phyloP scores from a whole-genome alignment of 2,329 filamentous ascomycete genomes.

The Zarea fungicola region DNA sequence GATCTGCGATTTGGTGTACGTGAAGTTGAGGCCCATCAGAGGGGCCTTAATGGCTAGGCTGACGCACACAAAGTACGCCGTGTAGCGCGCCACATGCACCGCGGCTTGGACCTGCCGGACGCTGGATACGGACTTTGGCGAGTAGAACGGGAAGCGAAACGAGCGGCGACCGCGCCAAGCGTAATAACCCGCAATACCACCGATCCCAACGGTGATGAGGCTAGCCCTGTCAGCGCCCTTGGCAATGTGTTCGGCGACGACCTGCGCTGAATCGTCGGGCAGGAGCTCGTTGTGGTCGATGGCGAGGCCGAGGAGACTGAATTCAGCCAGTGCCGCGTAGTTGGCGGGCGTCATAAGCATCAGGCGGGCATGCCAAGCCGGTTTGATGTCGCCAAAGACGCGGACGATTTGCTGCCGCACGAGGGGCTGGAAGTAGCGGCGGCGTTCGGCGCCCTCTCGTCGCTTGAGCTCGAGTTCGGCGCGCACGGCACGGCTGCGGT shows the following conservation, averaged over 20 bases:
- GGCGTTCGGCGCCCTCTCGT: constrained; percentile 23
- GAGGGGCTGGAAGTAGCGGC: constrained; percentile 25
- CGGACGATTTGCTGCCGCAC: constrained; percentile 28
- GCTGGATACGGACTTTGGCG: constrained; percentile 29
- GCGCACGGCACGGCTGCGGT: constrained; percentile 20
- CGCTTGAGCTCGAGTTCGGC: constrained; percentile 30
- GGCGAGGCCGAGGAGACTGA: constrained; percentile 24
- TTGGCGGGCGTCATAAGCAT: constrained; percentile 24
- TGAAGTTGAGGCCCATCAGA: constrained; percentile 25
- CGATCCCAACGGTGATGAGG: constrained; percentile 24
- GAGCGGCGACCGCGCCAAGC: constrained; percentile 25
- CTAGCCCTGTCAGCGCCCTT: constrained; percentile 27
- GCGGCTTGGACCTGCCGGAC: constrained; percentile 23
- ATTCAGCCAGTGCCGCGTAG: constrained; percentile 26
- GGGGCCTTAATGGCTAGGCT: constrained; percentile 24
- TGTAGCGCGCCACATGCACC: constrained; percentile 33
- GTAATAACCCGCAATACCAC: constrained; percentile 20
- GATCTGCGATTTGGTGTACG: constrained; percentile 20
- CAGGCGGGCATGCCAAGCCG: constrained; percentile 27
- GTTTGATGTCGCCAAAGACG: constrained; percentile 23
- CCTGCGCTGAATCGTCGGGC: constrained; percentile 31
- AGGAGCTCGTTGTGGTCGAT: constrained; percentile 26
- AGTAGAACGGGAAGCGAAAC: constrained; percentile 38
- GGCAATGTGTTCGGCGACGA: constrained; percentile 29
- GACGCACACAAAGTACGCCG: constrained; percentile 25